phyloP scores from a whole-genome alignment of 2,329 filamentous ascomycete genomes.

The Pseudocercospora musae region DNA sequence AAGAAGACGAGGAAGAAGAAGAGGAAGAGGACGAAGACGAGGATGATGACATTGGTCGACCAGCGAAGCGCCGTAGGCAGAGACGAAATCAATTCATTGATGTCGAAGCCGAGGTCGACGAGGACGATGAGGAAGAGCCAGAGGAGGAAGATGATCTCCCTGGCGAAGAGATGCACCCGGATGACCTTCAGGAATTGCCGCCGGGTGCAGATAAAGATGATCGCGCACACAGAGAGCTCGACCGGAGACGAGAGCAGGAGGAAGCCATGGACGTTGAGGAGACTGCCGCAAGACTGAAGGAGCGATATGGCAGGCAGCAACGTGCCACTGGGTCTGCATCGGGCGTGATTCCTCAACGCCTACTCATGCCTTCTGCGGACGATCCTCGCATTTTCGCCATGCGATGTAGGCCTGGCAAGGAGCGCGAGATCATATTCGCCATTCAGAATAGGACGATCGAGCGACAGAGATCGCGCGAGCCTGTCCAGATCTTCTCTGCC shows the following conservation, averaged over 20 bases:
- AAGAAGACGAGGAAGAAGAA: slow-evolving; percentile 62
- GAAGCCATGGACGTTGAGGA: slow-evolving; percentile 90
- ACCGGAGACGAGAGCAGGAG: slow-evolving; percentile 83
- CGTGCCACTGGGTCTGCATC: slow-evolving; percentile 66
- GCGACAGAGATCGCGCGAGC: slow-evolving; percentile 70
- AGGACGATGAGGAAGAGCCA: slow-evolving; percentile 80
- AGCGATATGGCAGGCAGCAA: slow-evolving; percentile 76
- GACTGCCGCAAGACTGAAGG: slow-evolving; percentile 78
- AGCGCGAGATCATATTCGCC: slow-evolving; percentile 81
- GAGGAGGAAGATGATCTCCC: slow-evolving; percentile 88
- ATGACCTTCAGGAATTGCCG: slow-evolving; percentile 75
- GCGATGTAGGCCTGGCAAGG: slow-evolving; percentile 90
- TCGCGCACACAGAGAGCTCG: slow-evolving; percentile 86
- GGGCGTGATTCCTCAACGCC: slow-evolving; percentile 74
- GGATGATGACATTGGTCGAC: slow-evolving; percentile 25
- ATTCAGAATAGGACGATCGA: slow-evolving; percentile 90
- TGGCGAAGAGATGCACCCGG: slow-evolving; percentile 81
- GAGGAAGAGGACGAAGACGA: slow-evolving; percentile 38
- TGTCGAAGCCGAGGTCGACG: slow-evolving; percentile 96
- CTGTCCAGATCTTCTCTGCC: slow-evolving; percentile 79
- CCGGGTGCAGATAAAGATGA: slow-evolving; percentile 81
- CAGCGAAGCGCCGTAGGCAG: slow-evolving; percentile 69
- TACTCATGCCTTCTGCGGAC: slow-evolving; percentile 87
- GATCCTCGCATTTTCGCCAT: slow-evolving; percentile 96
- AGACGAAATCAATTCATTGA: slow-evolving; percentile 86